phyloP scores from a whole-genome alignment of 306 rosid genomes.

The Cicer yamashitae region DNA sequence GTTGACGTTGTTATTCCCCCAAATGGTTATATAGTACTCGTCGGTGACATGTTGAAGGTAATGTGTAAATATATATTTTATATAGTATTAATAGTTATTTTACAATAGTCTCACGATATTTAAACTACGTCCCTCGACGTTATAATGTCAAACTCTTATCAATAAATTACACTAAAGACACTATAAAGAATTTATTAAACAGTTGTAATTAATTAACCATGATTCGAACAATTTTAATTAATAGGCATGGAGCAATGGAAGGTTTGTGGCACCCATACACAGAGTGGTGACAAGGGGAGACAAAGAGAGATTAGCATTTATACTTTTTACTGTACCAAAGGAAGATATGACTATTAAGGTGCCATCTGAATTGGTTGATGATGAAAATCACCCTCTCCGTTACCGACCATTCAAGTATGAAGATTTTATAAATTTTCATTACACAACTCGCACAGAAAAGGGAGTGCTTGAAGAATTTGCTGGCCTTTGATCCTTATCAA shows the following conservation, averaged over 20 bases:
- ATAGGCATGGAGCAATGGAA: conserved; percentile 69
- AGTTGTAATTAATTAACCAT: neutral
- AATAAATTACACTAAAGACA: too few species aligned
- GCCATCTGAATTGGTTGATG: conserved; percentile 53
- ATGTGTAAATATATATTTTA: too few species aligned
- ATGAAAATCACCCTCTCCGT: conserved; percentile 50
- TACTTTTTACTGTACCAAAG: conserved; percentile 47
- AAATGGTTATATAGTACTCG: conserved; percentile 41
- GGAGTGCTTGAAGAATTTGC: conserved; percentile 52
- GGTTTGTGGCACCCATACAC: conserved; percentile 51
- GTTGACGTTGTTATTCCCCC: conserved; percentile 41
- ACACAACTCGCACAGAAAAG: conserved; percentile 38
- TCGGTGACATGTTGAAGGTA: conserved; percentile 62
- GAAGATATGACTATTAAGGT: conserved; percentile 48
- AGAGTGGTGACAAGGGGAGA: conserved; percentile 55
- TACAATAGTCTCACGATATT: too few species aligned
- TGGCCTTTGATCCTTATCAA: neutral
- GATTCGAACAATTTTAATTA: neutral
- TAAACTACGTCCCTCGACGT: too few species aligned
- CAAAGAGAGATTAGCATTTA: conserved; percentile 52
- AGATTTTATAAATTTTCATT: conserved; percentile 41
- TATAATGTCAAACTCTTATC: too few species aligned
- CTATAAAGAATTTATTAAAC: neutral
- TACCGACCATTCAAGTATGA: conserved; percentile 52
- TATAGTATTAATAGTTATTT: too few species aligned